Evolutionary conservation across 345 rosid genomes (phyloP), one percentile per base, ranked within the genome.

Genomic region (Gossypium raimondii): DNA sequence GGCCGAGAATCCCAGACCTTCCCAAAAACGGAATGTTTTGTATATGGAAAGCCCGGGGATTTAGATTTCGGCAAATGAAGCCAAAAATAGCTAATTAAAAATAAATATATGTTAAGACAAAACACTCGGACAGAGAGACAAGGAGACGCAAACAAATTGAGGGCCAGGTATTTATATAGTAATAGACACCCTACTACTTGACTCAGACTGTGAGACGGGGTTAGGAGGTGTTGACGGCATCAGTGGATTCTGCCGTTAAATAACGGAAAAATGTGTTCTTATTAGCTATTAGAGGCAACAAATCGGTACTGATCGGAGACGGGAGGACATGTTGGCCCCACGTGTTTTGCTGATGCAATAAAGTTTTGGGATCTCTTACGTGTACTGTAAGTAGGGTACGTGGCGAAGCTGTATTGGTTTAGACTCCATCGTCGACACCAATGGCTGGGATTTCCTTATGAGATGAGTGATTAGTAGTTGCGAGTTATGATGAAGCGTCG

Each of bases 321-420:
- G 67, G 58, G 86, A 78, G 82, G 85, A 87, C 92, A 89, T n/a
- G 14, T 14, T 67, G 94, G 90, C 74, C 85, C 93, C 87, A 81
- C 79, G 51, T 87, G 92, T 90, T 82, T 48, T 70, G 76, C 56
- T 53, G 79, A 76, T 72, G 83, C 18, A 74, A 53, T 53, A 25
- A 75, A 41, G 67, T 79, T 73, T 48, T 18, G 65, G 78, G 83
- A 77, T 83, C 65, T 89, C 90, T 86, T 84, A 82, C 90, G 86
- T 87, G 90, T 85, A 74, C 27, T 0, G 34, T 52, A 75, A 80
- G 80, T 17, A 18, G 86, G 1, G 0, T 53, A 85, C 83, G 87
- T 89, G 92, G 86, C 85, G 13, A 0, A 0, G 0, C 9, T 0
- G 17, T 12, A 83, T 81, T 87, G 84, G 84, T 0, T 20, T 0